phyloP scores from a whole-genome alignment of 1,139 yeast genomes.

The Pichia kudriavzevii region DNA sequence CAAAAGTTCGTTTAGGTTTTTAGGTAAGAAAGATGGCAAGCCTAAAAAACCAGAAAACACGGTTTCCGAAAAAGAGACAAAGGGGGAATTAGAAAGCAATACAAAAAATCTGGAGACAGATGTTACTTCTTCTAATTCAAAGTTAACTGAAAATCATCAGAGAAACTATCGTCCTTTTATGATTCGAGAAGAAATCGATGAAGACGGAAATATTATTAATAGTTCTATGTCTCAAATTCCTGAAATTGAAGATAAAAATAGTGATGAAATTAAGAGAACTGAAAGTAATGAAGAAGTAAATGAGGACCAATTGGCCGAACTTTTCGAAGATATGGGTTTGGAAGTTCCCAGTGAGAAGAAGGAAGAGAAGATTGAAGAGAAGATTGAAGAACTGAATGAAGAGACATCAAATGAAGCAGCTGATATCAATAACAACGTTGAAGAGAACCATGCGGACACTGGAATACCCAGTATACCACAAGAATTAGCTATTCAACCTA shows the following conservation, averaged over 20 bases:
- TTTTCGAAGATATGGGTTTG: constrained; percentile 45
- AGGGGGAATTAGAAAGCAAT: no score
- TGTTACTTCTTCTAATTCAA: no score
- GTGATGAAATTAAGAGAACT: constrained; percentile 7
- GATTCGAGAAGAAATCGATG: constrained; percentile 79
- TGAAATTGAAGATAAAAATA: constrained; percentile 3
- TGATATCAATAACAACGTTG: constrained; percentile 2
- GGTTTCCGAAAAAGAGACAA: neutral
- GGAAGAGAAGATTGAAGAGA: neutral
- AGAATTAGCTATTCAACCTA: constrained; percentile 36
- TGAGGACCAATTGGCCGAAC: constrained; percentile 35
- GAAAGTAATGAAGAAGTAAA: constrained; percentile 13
- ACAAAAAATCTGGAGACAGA: no score
- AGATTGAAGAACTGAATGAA: neutral
- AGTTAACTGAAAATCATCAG: no score
- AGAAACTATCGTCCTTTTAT: constrained; percentile 41
- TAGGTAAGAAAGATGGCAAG: neutral
- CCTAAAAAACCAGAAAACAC: neutral
- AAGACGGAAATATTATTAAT: constrained; percentile 45
- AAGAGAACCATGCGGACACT: constrained; percentile 3
- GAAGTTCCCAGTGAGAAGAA: neutral
- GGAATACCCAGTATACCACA: no score
- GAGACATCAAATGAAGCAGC: neutral
- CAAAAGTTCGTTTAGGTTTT: constrained; percentile 1
- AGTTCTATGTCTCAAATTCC: constrained; percentile 17